These are phyloP conservation scores for Leccinum pachyderme DNA, from an alignment of 1,284 basidiomycete species.

Conservation along the genomic window DNA sequence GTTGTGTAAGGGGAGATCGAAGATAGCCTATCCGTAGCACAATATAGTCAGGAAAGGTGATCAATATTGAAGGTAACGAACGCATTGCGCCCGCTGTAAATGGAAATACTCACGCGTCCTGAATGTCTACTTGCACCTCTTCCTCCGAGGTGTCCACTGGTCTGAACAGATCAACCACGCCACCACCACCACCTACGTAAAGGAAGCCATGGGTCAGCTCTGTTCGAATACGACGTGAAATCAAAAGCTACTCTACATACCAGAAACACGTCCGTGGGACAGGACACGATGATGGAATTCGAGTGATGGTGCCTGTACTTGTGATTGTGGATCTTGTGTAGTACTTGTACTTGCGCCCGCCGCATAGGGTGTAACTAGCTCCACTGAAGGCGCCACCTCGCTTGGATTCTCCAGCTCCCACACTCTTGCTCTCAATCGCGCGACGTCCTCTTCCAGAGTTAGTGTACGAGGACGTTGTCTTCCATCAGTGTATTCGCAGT, in stretches of 20 bases:
- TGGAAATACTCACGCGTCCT: conserved; percentile 10
- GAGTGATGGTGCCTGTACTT: neutral
- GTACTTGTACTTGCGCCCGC: neutral
- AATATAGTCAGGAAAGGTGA: neutral
- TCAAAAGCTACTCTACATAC: conserved; percentile 2
- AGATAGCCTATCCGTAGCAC: conserved; percentile 15
- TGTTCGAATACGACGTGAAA: neutral
- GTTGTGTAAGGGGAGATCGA: conserved; percentile 22
- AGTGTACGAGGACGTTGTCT: conserved; percentile 35
- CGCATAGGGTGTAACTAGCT: conserved; percentile 34
- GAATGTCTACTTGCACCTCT: conserved; percentile 1
- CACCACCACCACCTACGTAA: neutral
- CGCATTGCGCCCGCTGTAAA: neutral
- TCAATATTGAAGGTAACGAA: neutral
- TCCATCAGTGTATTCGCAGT: conserved; percentile 43
- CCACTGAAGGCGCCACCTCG: conserved; percentile 22
- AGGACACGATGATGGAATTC: neutral
- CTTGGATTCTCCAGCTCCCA: conserved; percentile 38
- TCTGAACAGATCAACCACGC: neutral
- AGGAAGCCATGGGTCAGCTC: neutral
- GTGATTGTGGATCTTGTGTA: neutral
- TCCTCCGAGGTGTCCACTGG: neutral
- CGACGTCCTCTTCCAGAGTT: conserved; percentile 39
- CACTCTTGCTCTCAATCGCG: conserved; percentile 36
- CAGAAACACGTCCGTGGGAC: neutral